phyloP scores from a whole-genome alignment of 2,329 filamentous ascomycete species.

The Penicillium glabrum region DNA sequence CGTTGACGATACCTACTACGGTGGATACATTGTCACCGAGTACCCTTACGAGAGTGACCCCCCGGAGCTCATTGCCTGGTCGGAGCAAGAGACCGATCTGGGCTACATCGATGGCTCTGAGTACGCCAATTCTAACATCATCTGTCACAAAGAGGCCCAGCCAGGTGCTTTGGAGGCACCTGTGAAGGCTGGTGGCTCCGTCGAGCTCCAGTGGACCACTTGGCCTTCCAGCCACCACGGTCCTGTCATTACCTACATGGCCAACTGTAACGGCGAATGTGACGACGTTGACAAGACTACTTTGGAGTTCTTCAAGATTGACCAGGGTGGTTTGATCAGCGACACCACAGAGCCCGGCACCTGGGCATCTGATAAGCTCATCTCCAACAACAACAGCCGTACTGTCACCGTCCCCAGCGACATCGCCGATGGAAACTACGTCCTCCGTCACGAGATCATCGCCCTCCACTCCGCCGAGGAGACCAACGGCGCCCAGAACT shows the following conservation, averaged over 20 bases:
- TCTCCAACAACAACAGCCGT: constrained; percentile 53
- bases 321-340: constrained; percentile 53
- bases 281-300: constrained; percentile 52
- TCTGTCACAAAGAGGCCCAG: constrained; percentile 61
- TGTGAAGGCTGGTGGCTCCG: constrained; percentile 60
- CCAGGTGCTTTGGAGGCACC: constrained; percentile 53
- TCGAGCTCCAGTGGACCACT: constrained; percentile 62
- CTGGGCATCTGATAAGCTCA: constrained; percentile 59
- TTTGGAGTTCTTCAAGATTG: constrained; percentile 66
- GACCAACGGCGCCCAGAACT: constrained; percentile 53
- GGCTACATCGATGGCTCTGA: constrained; percentile 52
- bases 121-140: constrained; percentile 55
- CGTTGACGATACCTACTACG: constrained; percentile 37
- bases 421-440: constrained; percentile 54
- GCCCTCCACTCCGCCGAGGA: constrained; percentile 51
- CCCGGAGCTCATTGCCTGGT: constrained; percentile 56
- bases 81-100: constrained; percentile 51
- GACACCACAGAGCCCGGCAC: constrained; percentile 44
- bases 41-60: constrained; percentile 37
- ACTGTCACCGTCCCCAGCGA: constrained; percentile 49
- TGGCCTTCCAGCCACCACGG: constrained; percentile 68
- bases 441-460: constrained; percentile 58
- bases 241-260: constrained; percentile 65
- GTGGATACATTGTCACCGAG: constrained; percentile 41
- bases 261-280: constrained; percentile 60